These are phyloP conservation scores for Cadophora sp. DNA, from an alignment of 2,329 filamentous ascomycete genomes.

Conservation along the genomic window DNA sequence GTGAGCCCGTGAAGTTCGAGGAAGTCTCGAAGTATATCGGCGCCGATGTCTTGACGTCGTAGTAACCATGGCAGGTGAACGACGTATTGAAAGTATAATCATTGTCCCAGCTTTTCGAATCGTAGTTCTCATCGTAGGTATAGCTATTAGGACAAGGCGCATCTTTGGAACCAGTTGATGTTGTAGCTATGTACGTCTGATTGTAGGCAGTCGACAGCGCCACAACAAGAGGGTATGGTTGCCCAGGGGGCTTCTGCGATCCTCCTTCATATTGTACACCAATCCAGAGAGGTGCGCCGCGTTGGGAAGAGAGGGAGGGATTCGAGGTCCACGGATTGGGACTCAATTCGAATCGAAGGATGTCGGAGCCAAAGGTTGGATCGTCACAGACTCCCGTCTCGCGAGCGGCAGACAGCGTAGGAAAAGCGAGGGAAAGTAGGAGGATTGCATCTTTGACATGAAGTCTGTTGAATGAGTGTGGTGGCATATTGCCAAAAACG, in stretches of 20 bases:
- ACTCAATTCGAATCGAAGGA: constrained; percentile 21
- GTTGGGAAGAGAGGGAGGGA: constrained; percentile 14
- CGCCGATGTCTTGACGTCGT: constrained; percentile 16
- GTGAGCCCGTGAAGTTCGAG: constrained; percentile 23
- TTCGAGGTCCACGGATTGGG: constrained; percentile 21
- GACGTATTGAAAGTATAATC: constrained; percentile 19
- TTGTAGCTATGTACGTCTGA: constrained; percentile 71
- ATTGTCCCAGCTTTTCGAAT: background rate
- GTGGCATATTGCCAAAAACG: constrained; percentile 22
- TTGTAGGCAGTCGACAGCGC: constrained; percentile 23
- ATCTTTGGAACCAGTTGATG: constrained; percentile 78
- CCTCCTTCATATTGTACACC: constrained; percentile 18
- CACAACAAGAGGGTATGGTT: constrained; percentile 17
- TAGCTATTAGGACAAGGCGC: constrained; percentile 58
- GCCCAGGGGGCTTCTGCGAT: constrained; percentile 1
- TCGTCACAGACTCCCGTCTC: constrained; percentile 7
- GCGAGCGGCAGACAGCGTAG: background rate
- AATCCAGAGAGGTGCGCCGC: constrained; percentile 20
- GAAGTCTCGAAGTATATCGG: constrained; percentile 19
- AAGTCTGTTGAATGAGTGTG: constrained; percentile 20
- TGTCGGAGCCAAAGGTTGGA: background rate
- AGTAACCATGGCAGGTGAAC: constrained; percentile 17
- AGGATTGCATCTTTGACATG: constrained; percentile 8
- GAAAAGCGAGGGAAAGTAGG: constrained; percentile 7
- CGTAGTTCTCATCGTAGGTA: constrained; percentile 8